Evolutionary conservation across 352 stramenopile species (phyloP).

Genomic region (Pythium dissotocum): DNA sequence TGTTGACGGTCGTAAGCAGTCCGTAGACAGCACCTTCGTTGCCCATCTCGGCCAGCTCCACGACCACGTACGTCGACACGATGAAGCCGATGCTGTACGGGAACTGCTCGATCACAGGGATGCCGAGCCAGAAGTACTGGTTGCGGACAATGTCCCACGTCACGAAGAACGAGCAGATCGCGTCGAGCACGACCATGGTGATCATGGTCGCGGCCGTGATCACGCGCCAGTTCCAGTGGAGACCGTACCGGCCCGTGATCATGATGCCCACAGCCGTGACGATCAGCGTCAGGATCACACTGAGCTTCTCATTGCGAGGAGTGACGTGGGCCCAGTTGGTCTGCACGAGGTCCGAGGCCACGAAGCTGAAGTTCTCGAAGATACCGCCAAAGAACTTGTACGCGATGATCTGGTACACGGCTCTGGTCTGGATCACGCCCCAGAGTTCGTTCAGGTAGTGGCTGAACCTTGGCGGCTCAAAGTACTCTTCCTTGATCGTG

Average conservation of each 20-base stretch:
- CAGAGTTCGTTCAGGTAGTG: constrained; percentile 34
- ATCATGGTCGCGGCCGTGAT: constrained; percentile 37
- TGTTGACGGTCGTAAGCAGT: constrained; percentile 37
- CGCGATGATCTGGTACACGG: constrained; percentile 36
- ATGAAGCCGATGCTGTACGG: constrained; percentile 36
- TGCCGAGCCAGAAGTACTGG: constrained; percentile 42
- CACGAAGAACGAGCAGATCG: constrained; percentile 34
- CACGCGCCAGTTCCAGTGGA: constrained; percentile 33
- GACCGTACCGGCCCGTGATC: constrained; percentile 30
- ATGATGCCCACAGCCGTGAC: constrained; percentile 29
- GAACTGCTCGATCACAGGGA: constrained; percentile 34
- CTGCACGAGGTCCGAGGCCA: constrained; percentile 28
- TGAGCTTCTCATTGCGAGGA: constrained; percentile 31
- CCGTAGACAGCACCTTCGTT: constrained; percentile 40
- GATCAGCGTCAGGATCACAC: constrained; percentile 22
- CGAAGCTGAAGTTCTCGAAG: constrained; percentile 34
- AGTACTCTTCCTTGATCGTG: constrained; percentile 30
- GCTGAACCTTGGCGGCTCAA: constrained; percentile 21
- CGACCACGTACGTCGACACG: constrained; percentile 35
- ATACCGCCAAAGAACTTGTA: constrained; percentile 35
- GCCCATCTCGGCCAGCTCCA: constrained; percentile 36
- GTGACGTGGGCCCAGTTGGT: constrained; percentile 37
- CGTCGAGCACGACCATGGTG: constrained; percentile 29
- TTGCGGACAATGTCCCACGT: constrained; percentile 37
- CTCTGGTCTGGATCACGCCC: constrained; percentile 30